phyloP scores from a whole-genome alignment of 345 rosid species.

The Citrus mangshanensis region DNA sequence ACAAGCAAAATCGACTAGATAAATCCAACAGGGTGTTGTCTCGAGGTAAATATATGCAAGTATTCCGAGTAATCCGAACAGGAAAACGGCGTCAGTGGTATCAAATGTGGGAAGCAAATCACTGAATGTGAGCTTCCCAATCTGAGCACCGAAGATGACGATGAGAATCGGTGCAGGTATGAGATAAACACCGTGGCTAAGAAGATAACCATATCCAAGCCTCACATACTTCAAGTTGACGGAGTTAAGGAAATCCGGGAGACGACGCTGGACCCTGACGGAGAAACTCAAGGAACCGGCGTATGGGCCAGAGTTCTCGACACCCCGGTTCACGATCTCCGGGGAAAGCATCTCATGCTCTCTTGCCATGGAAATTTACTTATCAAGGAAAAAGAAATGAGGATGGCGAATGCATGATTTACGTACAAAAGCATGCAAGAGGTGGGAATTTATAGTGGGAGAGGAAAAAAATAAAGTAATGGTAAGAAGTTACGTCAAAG shows the following conservation, averaged over 20 bases:
- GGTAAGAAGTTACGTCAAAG: background rate
- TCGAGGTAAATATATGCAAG: conserved; percentile 36
- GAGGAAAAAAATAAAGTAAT: background rate
- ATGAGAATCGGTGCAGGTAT: conserved; percentile 32
- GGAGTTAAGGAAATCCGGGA: conserved; percentile 51
- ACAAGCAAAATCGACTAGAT: conserved; percentile 62
- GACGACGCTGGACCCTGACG: conserved; percentile 34
- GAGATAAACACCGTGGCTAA: conserved; percentile 37
- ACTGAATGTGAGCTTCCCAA: conserved; percentile 29
- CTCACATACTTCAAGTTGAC: conserved; percentile 59
- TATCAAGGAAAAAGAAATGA: background rate
- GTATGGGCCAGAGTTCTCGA: conserved; percentile 32
- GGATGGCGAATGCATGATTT: background rate
- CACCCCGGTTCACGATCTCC: conserved; percentile 49
- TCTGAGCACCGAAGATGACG: conserved; percentile 25
- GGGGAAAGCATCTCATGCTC: conserved; percentile 32
- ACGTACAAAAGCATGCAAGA: background rate
- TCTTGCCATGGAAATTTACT: conserved; percentile 19
- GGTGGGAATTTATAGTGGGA: background rate
- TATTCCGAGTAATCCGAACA: conserved; percentile 20
- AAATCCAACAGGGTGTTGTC: conserved; percentile 41
- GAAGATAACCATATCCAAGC: conserved; percentile 62
- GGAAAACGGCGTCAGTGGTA: conserved; percentile 16
- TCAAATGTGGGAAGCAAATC: conserved; percentile 17
- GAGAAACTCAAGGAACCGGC: conserved; percentile 47